Percentiles rank a stretch among this genome's conserved stretches.
These are phyloP conservation scores for Stephania japonica DNA, from an alignment of 164 flowering plant species.

Conservation along the genomic window DNA sequence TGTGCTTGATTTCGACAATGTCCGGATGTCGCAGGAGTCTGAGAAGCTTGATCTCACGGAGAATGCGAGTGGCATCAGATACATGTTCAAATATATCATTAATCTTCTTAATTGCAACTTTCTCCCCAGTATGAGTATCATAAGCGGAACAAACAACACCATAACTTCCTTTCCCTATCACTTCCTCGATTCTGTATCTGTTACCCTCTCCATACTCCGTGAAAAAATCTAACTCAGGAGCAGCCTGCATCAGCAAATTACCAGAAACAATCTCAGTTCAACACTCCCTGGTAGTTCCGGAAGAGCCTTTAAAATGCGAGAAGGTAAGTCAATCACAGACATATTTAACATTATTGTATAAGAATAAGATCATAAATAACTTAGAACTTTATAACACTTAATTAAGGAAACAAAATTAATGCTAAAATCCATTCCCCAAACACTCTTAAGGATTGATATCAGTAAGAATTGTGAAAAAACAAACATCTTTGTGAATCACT, in stretches of 20 bases:
- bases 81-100: conserved; percentile 98
- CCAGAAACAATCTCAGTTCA: neutral
- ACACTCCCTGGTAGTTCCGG: neutral
- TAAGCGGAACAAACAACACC: conserved; percentile 93
- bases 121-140: conserved; percentile 84
- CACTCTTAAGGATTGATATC: neutral
- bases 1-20: conserved; percentile 96
- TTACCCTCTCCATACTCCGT: conserved; percentile 95
- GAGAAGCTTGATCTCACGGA: conserved; percentile 94
- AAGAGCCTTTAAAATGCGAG: neutral
- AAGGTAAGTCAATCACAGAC: neutral
- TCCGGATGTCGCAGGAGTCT: conserved; percentile 91
- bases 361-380: neutral
- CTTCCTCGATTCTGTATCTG: conserved; percentile 88
- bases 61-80: conserved; percentile 94
- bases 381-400: neutral
- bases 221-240: conserved; percentile 82
- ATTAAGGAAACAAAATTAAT: neutral
- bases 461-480: neutral
- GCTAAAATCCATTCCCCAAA: neutral
- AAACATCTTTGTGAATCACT: neutral
- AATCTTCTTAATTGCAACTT: conserved; percentile 94
- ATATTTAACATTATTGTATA: neutral
- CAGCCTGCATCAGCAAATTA: conserved; percentile 39
- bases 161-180: conserved; percentile 97